These are phyloP conservation scores for Exidia glandulosa DNA, from an alignment of 768 basidiomycete species.

Conservation along the genomic window DNA sequence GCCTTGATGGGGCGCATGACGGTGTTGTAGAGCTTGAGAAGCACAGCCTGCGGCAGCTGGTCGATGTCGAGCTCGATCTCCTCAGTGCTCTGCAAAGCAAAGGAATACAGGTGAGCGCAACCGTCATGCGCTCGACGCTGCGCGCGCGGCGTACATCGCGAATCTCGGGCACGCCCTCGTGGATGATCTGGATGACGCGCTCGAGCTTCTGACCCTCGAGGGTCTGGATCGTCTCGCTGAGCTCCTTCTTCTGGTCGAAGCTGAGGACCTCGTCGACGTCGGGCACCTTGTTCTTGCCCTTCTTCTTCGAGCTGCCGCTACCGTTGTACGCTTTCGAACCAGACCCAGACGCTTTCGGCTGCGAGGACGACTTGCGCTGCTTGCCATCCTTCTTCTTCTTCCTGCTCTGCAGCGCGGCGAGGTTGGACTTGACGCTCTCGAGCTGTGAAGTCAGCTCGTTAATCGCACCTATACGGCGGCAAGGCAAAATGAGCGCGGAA, in stretches of 20 bases:
- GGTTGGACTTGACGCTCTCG: slow-evolving; percentile 59
- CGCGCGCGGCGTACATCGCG: slow-evolving; percentile 61
- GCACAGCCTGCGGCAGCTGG: slow-evolving; percentile 69
- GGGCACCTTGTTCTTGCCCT: slow-evolving; percentile 40
- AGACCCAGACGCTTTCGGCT: slow-evolving; percentile 50
- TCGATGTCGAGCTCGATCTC: slow-evolving; percentile 99
- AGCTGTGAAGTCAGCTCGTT: slow-evolving; percentile 73
- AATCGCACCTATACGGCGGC: slow-evolving; percentile 46
- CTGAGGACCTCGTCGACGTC: slow-evolving; percentile 72
- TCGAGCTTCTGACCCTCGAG: slow-evolving; percentile 78
- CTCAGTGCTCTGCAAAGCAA: slow-evolving; percentile 74
- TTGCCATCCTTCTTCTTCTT: slow-evolving; percentile 64
- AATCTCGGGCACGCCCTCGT: slow-evolving; percentile 87
- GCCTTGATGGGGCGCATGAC: slow-evolving; percentile 60
- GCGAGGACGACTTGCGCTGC: slow-evolving; percentile 47
- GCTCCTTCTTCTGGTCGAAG: slow-evolving; percentile 96
- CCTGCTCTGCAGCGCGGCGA: slow-evolving; percentile 48
- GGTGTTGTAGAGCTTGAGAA: slow-evolving; percentile 91
- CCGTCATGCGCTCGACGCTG: not conserved
- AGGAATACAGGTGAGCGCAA: slow-evolving; percentile 6
- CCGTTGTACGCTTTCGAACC: slow-evolving; percentile 14
- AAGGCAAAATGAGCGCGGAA: slow-evolving; percentile 4
- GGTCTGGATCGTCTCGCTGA: slow-evolving; percentile 85
- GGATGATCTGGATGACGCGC: slow-evolving; percentile 89
- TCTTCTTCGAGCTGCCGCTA: slow-evolving; percentile 28